A percentile compares a stretch with the other conserved stretches of the same genome.
Evolutionary conservation across 371 early-diverging fungal species (phyloP).

Genomic region (Rhizomucor miehei): DNA sequence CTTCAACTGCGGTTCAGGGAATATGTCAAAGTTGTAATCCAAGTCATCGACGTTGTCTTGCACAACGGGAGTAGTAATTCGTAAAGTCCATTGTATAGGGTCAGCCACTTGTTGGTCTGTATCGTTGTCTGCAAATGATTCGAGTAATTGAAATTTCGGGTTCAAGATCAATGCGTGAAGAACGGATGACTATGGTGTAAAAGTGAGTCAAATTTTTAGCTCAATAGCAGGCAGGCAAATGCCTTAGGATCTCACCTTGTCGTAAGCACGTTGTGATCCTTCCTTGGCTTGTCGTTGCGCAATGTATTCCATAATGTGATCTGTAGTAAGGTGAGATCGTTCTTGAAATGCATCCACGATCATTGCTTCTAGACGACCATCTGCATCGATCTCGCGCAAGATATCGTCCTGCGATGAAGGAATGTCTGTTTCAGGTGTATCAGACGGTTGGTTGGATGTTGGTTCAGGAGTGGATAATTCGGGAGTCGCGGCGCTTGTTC

Average conservation of each 20-base stretch:
- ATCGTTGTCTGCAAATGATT: not conserved
- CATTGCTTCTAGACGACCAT: constrained; percentile 12
- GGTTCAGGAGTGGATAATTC: constrained; percentile 3
- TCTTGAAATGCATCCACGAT: constrained; percentile 10
- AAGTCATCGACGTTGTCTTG: not conserved
- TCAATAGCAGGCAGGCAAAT: not conserved
- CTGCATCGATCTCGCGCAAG: constrained; percentile 7
- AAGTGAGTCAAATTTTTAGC: no score
- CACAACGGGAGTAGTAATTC: not conserved
- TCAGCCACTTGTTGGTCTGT: not conserved
- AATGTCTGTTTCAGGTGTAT: not conserved
- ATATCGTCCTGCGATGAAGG: not conserved
- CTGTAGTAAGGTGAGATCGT: not conserved
- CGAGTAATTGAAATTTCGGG: not conserved
- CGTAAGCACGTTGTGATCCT: not conserved
- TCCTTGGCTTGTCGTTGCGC: not conserved
- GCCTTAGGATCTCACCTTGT: not conserved
- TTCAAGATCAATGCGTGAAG: not conserved
- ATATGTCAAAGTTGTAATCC: not conserved
- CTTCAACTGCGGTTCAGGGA: no score
- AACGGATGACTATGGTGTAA: not conserved
- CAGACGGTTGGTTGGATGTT: not conserved
- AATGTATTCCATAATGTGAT: not conserved
- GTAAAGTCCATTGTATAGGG: not conserved
- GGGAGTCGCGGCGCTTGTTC: not conserved